Percentiles rank a stretch among this genome's conserved stretches.
Conservation (phyloP, 2,329 filamentous ascomycete genomes). For the Ceratocystis variospora region DNA sequence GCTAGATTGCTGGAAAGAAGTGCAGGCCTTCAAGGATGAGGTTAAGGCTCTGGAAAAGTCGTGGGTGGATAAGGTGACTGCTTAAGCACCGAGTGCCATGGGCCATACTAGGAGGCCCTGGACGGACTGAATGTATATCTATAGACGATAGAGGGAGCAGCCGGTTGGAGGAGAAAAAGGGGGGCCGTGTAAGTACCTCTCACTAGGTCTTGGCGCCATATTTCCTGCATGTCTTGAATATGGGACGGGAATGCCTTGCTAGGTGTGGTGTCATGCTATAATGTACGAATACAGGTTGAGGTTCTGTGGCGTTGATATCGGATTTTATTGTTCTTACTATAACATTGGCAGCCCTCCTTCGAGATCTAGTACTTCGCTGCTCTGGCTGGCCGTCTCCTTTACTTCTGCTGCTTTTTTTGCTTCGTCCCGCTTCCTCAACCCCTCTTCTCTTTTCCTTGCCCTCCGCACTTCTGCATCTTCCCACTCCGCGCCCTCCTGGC, state of each 20-base stretch:
- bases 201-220: neutral
- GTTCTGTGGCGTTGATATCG: neutral
- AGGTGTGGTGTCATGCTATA: neutral
- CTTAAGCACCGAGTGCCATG: neutral
- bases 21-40: conserved; percentile 79
- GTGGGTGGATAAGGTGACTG: conserved; percentile 69
- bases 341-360: neutral
- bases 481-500: conserved; percentile 32
- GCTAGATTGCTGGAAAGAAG: conserved; percentile 88
- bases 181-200: neutral
- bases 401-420: conserved; percentile 19
- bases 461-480: conserved; percentile 39
- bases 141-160: neutral
- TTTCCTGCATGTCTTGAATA: neutral
- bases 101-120: neutral
- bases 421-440: conserved; percentile 32
- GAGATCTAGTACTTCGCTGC: neutral
- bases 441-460: conserved; percentile 45
- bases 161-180: neutral
- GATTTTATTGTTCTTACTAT: neutral
- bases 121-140: neutral
- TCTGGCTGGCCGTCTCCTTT: conserved; percentile 12
- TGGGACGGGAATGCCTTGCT: neutral
- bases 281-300: conserved; percentile 8
- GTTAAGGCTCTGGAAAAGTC: conserved; percentile 71